Evolutionary conservation across 2,329 filamentous ascomycete genomes (phyloP), one percentile per base, ranked within the genome.

Genomic region (Botryotinia narcissicola): DNA sequence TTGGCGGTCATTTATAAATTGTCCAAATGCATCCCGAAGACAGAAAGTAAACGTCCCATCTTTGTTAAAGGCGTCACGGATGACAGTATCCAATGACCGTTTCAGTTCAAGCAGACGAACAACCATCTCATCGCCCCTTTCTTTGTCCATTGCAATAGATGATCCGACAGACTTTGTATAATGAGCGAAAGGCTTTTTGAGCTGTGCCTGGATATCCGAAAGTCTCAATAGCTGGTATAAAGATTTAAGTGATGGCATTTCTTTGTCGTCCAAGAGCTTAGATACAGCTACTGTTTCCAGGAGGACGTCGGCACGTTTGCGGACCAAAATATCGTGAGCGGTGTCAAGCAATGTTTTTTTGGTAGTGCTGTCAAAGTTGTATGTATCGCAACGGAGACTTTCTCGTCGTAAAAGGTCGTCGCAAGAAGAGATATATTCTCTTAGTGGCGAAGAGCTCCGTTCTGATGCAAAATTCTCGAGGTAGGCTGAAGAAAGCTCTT

Each of bases 1-100:
- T 80, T 92, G 92, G 6, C 87, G 88, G 81, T 96, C 93, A 82
- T 99, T 99, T 86, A 99, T 97, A 78, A 98, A 98, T 0, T 86
- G 87, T 71, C 93, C 91, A 80, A 99, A 98, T 0, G 93, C 88
- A 79, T 98, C 94, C 73, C 96, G 89, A 77, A 99, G 86, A 18
- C 88, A 89, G 81, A 95, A 92, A 0, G 90, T 88, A 67, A 98
- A 90, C 35, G 89, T 87, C n/a, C 94, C 89, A 77, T 97, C 89
- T 71, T 89, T 90, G 64, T 88, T 86, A 79, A 99, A 98, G 0
- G 94, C 91, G 67, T 91, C 88, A 59, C 90, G 88, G 80, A 94
- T 92, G 77, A 95, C 90, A 59, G 90, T 83, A 80, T 98, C 94
- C 14, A 98, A 85, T 46, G 91, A 89, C 66, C 90, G 88, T 80